phyloP scores from a whole-genome alignment of 1,284 basidiomycete genomes.

The Boletellus deceptivus region DNA sequence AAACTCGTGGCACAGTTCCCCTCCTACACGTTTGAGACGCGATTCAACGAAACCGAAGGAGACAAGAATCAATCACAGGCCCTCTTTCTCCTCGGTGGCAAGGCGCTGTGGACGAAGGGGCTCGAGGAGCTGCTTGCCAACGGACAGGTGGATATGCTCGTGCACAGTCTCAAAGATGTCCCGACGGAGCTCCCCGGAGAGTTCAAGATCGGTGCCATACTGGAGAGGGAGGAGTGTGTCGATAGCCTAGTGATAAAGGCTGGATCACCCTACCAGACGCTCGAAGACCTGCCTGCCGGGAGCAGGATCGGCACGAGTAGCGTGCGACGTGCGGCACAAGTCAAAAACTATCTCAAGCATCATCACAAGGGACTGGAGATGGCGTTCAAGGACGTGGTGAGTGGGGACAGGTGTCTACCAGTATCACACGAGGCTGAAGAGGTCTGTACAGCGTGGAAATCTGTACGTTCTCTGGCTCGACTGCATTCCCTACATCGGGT shows the following conservation, averaged over 20 bases:
- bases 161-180: conserved; percentile 94
- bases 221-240: conserved; percentile 86
- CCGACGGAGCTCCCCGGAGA: conserved; percentile 86
- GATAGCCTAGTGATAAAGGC: conserved; percentile 89
- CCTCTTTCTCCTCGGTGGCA: conserved; percentile 78
- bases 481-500: neutral
- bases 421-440: conserved; percentile 6
- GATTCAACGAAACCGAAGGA: conserved; percentile 88
- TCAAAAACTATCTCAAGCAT: conserved; percentile 77
- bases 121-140: conserved; percentile 82
- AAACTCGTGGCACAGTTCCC: conserved; percentile 52
- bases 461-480: conserved; percentile 45
- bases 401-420: conserved; percentile 34
- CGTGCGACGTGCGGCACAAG: conserved; percentile 89
- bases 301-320: conserved; percentile 94
- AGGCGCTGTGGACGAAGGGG: conserved; percentile 94
- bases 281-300: conserved; percentile 87
- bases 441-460: conserved; percentile 63
- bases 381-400: conserved; percentile 86
- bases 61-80: conserved; percentile 89
- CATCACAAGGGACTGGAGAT: conserved; percentile 38
- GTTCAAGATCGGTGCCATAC: conserved; percentile 82
- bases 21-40: conserved; percentile 58
- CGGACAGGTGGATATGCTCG: conserved; percentile 84
- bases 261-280: conserved; percentile 67